A percentile compares a stretch with the other conserved stretches of the same genome.
Conservation (phyloP, 441 rosid genomes). For the Croton setiger region DNA sequence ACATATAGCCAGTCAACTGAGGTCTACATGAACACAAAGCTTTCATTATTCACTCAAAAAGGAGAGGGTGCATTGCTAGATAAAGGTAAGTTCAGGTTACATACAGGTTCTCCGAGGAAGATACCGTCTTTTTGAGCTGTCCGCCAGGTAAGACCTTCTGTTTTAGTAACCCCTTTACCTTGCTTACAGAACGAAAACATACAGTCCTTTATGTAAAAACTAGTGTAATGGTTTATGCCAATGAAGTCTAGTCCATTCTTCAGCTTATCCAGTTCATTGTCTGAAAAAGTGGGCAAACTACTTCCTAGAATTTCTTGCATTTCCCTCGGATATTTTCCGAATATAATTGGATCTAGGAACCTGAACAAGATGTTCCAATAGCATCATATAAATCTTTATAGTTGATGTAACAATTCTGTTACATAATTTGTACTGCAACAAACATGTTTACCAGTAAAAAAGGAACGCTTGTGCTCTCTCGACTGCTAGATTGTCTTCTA, state of each 20-base stretch:
- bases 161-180: constrained; percentile 47
- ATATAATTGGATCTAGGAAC: constrained; percentile 60
- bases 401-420: no score
- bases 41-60: background rate
- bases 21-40: constrained; percentile 15
- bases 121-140: constrained; percentile 33
- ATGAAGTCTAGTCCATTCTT: constrained; percentile 51
- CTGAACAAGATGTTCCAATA: constrained; percentile 25
- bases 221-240: constrained; percentile 66
- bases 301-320: constrained; percentile 52
- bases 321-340: constrained; percentile 57
- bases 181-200: constrained; percentile 38
- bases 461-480: constrained; percentile 59
- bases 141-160: constrained; percentile 45
- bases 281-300: constrained; percentile 46
- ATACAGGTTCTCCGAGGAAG: constrained; percentile 51
- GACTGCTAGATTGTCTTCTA: constrained; percentile 46
- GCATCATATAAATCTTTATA: no score
- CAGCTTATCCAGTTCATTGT: constrained; percentile 35
- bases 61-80: background rate
- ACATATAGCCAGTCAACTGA: constrained; percentile 23
- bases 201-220: constrained; percentile 57
- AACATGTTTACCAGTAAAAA: constrained; percentile 43
- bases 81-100: constrained; percentile 14
- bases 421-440: no score